These are phyloP conservation scores for Leishmania guyanensis DNA, from an alignment of 208 protist genomes.

Conservation along the genomic window DNA sequence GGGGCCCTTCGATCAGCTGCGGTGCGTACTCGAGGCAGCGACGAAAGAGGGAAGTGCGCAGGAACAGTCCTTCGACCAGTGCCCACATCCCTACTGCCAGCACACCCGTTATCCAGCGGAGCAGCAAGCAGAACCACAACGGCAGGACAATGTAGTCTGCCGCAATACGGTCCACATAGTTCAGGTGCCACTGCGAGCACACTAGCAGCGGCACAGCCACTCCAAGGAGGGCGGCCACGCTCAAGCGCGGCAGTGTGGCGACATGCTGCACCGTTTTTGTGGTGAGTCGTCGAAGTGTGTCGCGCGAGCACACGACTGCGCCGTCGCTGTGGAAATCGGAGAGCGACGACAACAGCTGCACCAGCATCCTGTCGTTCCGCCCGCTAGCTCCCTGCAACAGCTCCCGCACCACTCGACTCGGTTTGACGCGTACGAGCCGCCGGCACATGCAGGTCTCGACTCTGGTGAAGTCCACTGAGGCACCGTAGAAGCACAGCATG, in stretches of 20 bases:
- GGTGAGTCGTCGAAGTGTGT: constrained; percentile 14
- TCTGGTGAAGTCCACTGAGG: constrained; percentile 7
- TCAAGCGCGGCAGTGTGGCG: constrained; percentile 8
- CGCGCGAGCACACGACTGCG: neutral
- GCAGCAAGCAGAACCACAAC: constrained; percentile 22
- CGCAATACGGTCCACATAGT: constrained; percentile 12
- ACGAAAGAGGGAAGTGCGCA: constrained; percentile 25
- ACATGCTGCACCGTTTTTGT: constrained; percentile 6
- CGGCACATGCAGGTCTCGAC: constrained; percentile 12
- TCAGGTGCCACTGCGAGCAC: constrained; percentile 21
- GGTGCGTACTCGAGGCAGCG: constrained; percentile 23
- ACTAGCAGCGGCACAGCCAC: constrained; percentile 9
- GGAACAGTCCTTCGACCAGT: constrained; percentile 6
- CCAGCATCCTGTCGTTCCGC: constrained; percentile 1
- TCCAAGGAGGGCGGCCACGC: neutral
- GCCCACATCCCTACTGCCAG: constrained; percentile 8
- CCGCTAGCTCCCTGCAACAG: neutral
- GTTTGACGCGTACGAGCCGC: constrained; percentile 2
- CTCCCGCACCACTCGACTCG: neutral
- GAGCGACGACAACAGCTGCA: constrained; percentile 3
- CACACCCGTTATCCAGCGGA: constrained; percentile 17
- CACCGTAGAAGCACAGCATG: constrained; percentile 27
- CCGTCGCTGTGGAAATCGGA: neutral
- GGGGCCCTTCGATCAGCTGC: constrained; percentile 3
- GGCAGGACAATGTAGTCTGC: constrained; percentile 24